Conservation (phyloP, 2,329 filamentous ascomycete species). For the Ramularia collo-cygni region DNA sequence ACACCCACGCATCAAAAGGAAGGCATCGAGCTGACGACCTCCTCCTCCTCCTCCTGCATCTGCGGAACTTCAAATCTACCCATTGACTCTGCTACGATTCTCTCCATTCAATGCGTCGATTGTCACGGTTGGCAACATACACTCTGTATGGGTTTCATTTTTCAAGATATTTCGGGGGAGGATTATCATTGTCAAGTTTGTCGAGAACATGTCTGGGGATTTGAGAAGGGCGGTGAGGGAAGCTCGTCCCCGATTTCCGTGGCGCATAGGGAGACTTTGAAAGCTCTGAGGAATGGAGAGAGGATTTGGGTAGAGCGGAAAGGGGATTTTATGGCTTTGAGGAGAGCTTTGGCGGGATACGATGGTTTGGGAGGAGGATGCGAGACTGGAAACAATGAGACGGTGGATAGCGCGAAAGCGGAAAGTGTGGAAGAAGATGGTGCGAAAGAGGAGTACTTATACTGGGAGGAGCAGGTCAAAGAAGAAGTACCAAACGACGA, state of each 20-base stretch:
- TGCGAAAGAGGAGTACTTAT: neutral
- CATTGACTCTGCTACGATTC: constrained; percentile 72
- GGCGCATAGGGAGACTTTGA: constrained; percentile 70
- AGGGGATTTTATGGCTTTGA: neutral
- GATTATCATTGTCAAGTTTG: constrained; percentile 89
- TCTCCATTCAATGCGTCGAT: constrained; percentile 88
- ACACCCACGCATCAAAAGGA: no score
- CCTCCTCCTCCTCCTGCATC: constrained; percentile 66
- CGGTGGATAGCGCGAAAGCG: no score
- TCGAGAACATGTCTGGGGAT: constrained; percentile 29
- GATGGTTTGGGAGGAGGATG: neutral
- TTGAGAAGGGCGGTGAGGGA: neutral
- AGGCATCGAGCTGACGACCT: no score
- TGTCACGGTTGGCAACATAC: constrained; percentile 95
- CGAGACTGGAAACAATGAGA: neutral
- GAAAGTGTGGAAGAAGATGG: neutral
- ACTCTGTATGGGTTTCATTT: constrained; percentile 77
- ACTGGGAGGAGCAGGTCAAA: neutral
- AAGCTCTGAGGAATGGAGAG: constrained; percentile 69
- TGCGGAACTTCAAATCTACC: constrained; percentile 61
- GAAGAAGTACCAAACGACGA: no score
- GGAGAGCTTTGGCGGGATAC: neutral
- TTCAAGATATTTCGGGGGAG: constrained; percentile 54
- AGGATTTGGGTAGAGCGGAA: constrained; percentile 62
- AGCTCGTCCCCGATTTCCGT: constrained; percentile 38